Evolutionary conservation across 2,329 filamentous ascomycete genomes (phyloP).

Genomic region (Monilinia vaccinii-corymbosi): DNA sequence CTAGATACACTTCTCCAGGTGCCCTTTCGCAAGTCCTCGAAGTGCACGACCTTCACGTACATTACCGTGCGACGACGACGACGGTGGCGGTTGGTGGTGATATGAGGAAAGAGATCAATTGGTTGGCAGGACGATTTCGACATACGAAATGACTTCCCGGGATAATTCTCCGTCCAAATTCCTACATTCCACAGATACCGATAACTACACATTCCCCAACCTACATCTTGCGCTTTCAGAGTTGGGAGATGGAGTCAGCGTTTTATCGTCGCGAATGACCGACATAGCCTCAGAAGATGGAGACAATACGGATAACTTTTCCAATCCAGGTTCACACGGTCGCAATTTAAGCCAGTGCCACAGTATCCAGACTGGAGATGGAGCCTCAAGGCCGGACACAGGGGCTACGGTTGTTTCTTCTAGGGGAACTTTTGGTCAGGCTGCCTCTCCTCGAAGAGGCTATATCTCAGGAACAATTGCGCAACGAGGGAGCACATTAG

Average conservation of each 20-base stretch:
- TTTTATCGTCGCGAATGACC: slow-evolving; percentile 48
- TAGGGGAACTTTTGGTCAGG: slow-evolving; percentile 40
- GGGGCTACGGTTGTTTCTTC: slow-evolving; percentile 36
- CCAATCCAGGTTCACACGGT: slow-evolving; percentile 26
- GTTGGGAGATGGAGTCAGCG: slow-evolving; percentile 34
- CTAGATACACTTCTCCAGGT: not conserved
- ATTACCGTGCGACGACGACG: not conserved
- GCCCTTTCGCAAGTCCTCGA: not conserved
- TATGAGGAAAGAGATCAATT: not conserved
- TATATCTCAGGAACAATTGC: slow-evolving; percentile 9
- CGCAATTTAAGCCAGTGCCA: slow-evolving; percentile 30
- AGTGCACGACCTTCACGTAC: not conserved
- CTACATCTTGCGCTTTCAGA: slow-evolving; percentile 23
- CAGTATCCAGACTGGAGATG: slow-evolving; percentile 32
- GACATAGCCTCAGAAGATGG: slow-evolving; percentile 44
- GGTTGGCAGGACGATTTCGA: not conserved
- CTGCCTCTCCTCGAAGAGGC: slow-evolving; percentile 45
- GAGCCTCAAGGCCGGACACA: slow-evolving; percentile 44
- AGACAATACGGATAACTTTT: slow-evolving; percentile 31
- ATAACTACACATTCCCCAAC: slow-evolving; percentile 16
- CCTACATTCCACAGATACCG: slow-evolving; percentile 14
- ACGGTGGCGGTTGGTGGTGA: not conserved
- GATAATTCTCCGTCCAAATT: slow-evolving; percentile 14
- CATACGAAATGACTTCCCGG: slow-evolving; percentile 20
- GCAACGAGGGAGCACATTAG: slow-evolving; percentile 33